Evolutionary conservation across 352 stramenopile genomes (phyloP).

Genomic region (Globisporangium cederbergense): DNA sequence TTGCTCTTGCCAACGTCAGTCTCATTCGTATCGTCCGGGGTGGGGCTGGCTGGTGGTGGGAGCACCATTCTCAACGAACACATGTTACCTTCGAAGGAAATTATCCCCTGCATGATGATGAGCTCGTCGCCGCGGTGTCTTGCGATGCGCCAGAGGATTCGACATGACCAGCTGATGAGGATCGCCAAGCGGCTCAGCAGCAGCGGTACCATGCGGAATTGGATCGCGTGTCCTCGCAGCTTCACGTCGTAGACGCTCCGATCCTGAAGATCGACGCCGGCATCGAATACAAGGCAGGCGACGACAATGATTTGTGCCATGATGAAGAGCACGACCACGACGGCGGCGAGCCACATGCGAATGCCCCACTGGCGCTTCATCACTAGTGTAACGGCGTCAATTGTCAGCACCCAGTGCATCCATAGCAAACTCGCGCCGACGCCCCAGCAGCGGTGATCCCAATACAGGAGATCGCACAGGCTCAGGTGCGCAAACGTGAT

Average conservation of each 20-base stretch:
- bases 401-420: slow-evolving; percentile 18
- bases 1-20: background rate
- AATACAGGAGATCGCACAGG: slow-evolving; percentile 17
- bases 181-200: slow-evolving; percentile 13
- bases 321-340: slow-evolving; percentile 12
- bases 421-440: slow-evolving; percentile 17
- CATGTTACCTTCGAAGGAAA: slow-evolving; percentile 5
- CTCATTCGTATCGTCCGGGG: background rate
- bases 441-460: slow-evolving; percentile 8
- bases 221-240: background rate
- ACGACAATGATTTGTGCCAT: background rate
- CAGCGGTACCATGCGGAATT: slow-evolving; percentile 11
- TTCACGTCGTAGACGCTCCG: slow-evolving; percentile 1
- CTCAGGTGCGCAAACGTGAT: slow-evolving; percentile 12
- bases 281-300: slow-evolving; percentile 6
- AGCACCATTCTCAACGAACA: background rate
- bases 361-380: slow-evolving; percentile 8
- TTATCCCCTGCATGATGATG: slow-evolving; percentile 15
- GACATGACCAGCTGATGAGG: slow-evolving; percentile 12
- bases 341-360: background rate
- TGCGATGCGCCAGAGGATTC: slow-evolving; percentile 8
- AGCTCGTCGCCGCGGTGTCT: slow-evolving; percentile 10
- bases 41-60: background rate
- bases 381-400: slow-evolving; percentile 17
- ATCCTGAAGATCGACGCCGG: background rate